Evolutionary conservation across 768 basidiomycete genomes (phyloP).

Genomic region (Boletus subparvulus): DNA sequence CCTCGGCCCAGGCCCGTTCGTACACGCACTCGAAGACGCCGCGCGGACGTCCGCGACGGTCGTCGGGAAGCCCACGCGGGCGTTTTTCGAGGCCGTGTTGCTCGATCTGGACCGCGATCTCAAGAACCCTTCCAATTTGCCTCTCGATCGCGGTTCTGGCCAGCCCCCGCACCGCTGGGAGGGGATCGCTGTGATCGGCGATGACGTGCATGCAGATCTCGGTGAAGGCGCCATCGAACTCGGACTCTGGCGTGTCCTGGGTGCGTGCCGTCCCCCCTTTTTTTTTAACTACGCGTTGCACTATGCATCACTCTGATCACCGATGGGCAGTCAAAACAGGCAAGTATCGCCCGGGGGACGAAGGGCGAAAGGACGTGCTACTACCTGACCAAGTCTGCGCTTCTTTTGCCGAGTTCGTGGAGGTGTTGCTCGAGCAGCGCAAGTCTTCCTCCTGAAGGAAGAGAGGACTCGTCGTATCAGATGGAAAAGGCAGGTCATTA

Average conservation of each 20-base stretch:
- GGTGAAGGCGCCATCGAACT: constrained; percentile 61
- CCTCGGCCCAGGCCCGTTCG: constrained; percentile 71
- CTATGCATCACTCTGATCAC: not conserved
- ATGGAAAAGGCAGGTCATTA: not conserved
- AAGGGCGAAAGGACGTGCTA: constrained; percentile 36
- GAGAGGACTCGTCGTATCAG: not conserved
- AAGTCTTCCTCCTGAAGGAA: not conserved
- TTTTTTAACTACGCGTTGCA: too few relatives aligned
- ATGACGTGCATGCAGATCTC: constrained; percentile 64
- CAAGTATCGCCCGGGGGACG: constrained; percentile 65
- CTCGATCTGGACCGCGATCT: constrained; percentile 36
- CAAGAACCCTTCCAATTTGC: not conserved
- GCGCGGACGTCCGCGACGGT: constrained; percentile 46
- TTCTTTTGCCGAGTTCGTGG: constrained; percentile 54
- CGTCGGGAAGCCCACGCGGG: constrained; percentile 62
- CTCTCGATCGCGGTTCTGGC: not conserved
- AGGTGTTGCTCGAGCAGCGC: constrained; percentile 36
- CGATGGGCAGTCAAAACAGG: constrained; percentile 55
- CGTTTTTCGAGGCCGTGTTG: constrained; percentile 61
- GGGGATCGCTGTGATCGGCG: constrained; percentile 56
- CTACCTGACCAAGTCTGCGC: constrained; percentile 55
- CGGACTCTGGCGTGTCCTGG: constrained; percentile 61
- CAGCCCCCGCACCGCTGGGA: not conserved
- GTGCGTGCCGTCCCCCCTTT: constrained; percentile 34
- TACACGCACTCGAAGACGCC: constrained; percentile 59